Conservation (phyloP, 768 basidiomycete genomes). For the Hemileccinum impolitum region DNA sequence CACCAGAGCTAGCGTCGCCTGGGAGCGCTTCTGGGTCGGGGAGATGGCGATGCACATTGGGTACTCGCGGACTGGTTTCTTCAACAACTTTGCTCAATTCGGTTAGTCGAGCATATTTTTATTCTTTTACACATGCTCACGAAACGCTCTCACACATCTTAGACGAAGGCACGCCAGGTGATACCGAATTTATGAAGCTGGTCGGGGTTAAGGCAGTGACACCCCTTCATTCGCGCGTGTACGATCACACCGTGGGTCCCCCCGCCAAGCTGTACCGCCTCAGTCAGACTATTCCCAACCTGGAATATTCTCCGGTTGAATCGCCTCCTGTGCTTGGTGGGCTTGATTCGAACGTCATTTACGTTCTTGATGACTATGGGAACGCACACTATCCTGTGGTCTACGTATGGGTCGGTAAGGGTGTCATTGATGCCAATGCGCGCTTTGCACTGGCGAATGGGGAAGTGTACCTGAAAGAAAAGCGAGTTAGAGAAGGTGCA, state of each 20-base stretch:
- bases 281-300: conserved; percentile 42
- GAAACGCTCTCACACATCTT: background rate
- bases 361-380: conserved; percentile 46
- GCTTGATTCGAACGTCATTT: conserved; percentile 48
- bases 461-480: conserved; percentile 48
- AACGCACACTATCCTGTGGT: conserved; percentile 37
- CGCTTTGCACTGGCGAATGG: conserved; percentile 55
- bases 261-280: conserved; percentile 38
- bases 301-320: conserved; percentile 36
- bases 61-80: conserved; percentile 36
- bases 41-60: conserved; percentile 52
- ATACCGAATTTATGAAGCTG: conserved; percentile 45
- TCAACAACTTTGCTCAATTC: conserved; percentile 45
- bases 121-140: too few relatives aligned
- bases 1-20: conserved; percentile 49
- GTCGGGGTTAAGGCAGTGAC: conserved; percentile 36
- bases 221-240: conserved; percentile 7
- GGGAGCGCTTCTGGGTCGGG: conserved; percentile 58
- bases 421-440: conserved; percentile 43
- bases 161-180: conserved; percentile 54
- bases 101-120: conserved; percentile 32
- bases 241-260: conserved; percentile 1
- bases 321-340: conserved; percentile 25
- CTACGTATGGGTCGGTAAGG: conserved; percentile 58
- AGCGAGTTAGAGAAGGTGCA: conserved; percentile 19